A percentile compares a stretch with the other conserved stretches of the same genome.
Conservation (phyloP, 805 yeast genomes). For the Yarrowia bubula region DNA sequence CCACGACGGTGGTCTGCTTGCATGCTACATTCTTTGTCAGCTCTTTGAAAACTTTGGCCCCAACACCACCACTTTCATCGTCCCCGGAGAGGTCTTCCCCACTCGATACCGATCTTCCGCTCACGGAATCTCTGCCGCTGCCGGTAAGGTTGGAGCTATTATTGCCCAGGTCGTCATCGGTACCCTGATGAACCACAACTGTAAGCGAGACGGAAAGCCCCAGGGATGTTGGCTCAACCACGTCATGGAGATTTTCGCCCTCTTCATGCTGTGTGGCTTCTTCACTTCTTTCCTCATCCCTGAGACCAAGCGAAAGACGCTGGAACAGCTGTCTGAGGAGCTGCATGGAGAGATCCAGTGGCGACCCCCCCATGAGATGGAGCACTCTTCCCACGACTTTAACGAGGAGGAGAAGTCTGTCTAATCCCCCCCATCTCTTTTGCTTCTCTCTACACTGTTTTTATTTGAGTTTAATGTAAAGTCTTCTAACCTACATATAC, state of each 20-base stretch:
- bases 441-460: neutral
- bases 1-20: constrained; percentile 43
- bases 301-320: constrained; percentile 87
- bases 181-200: constrained; percentile 75
- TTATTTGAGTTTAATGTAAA: constrained; percentile 17
- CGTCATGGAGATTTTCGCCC: constrained; percentile 92
- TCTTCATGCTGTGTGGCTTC: constrained; percentile 82
- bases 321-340: constrained; percentile 77
- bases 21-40: constrained; percentile 57
- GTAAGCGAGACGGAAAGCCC: constrained; percentile 49
- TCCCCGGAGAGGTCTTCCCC: constrained; percentile 67
- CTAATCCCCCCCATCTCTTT: neutral
- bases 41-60: constrained; percentile 70
- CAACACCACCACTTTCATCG: constrained; percentile 59
- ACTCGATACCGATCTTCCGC: constrained; percentile 65
- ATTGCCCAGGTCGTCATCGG: constrained; percentile 47
- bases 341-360: constrained; percentile 63
- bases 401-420: constrained; percentile 18
- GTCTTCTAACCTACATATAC: constrained; percentile 12
- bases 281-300: constrained; percentile 67
- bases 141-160: constrained; percentile 64
- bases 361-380: constrained; percentile 5
- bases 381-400: constrained; percentile 8
- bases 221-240: constrained; percentile 80
- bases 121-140: constrained; percentile 64